These are phyloP conservation scores for Noccaea bulbosa DNA, from an alignment of 345 rosid species.

Conservation along the genomic window DNA sequence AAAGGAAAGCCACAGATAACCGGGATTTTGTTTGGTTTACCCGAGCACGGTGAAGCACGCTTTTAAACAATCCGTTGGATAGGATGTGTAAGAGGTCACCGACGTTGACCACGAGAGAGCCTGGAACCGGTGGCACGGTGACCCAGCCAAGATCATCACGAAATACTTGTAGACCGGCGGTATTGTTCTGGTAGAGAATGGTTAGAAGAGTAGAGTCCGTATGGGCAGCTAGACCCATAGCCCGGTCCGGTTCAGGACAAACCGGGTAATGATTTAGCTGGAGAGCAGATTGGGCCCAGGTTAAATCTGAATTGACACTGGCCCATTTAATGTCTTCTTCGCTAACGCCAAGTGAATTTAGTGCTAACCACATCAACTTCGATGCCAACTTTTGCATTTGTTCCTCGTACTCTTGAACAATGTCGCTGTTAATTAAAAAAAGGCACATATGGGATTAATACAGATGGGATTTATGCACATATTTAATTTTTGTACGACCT, in stretches of 20 bases:
- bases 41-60: constrained; percentile 70
- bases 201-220: constrained; percentile 81
- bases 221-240: constrained; percentile 91
- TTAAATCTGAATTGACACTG: constrained; percentile 27
- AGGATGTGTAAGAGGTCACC: constrained; percentile 84
- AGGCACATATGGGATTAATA: neutral
- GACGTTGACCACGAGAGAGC: constrained; percentile 75
- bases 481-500: constrained; percentile 6
- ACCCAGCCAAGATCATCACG: constrained; percentile 70
- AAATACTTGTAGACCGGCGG: constrained; percentile 64
- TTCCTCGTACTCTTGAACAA: constrained; percentile 70
- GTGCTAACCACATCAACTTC: constrained; percentile 52
- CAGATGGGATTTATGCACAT: constrained; percentile 1
- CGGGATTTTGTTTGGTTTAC: constrained; percentile 58
- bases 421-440: constrained; percentile 48
- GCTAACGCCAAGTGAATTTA: constrained; percentile 48
- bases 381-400: constrained; percentile 62
- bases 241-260: constrained; percentile 72
- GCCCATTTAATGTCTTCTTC: constrained; percentile 50
- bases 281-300: constrained; percentile 49
- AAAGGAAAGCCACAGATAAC: constrained; percentile 68
- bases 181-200: constrained; percentile 60
- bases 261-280: constrained; percentile 87
- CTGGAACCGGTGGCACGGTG: constrained; percentile 53
- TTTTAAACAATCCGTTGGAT: constrained; percentile 62